Conservation (phyloP, 2,329 filamentous ascomycete species). For the Aspergillus sp. region DNA sequence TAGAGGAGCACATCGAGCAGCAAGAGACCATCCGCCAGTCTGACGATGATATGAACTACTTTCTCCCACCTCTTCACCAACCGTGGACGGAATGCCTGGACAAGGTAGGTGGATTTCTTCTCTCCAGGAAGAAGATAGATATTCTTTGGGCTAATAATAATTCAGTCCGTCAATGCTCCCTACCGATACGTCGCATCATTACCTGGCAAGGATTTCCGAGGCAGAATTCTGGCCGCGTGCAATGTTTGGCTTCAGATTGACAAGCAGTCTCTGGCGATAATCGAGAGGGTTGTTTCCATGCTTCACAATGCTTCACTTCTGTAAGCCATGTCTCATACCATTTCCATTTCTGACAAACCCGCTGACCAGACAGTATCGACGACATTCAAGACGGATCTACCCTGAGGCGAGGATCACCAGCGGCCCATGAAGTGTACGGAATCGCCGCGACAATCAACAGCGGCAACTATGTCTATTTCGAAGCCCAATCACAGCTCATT, state of each 20-base stretch:
- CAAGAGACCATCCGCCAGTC: not conserved
- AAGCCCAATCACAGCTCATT: slow-evolving; percentile 24
- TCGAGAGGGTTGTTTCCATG: not conserved
- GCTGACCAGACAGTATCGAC: not conserved
- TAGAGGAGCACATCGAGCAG: not conserved
- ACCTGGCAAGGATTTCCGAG: not conserved
- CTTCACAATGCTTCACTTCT: not conserved
- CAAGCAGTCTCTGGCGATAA: not conserved
- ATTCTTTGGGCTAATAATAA: not conserved
- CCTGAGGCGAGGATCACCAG: not conserved
- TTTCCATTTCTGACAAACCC: not conserved
- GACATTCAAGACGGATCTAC: not conserved
- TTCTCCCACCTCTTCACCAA: not conserved
- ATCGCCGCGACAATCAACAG: slow-evolving; percentile 30
- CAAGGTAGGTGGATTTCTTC: not conserved
- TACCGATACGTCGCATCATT: not conserved
- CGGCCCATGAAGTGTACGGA: not conserved
- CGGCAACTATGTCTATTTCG: slow-evolving; percentile 37
- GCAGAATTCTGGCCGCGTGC: not conserved
- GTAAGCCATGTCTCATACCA: not conserved
- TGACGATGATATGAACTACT: not conserved
- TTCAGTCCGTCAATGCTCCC: not conserved
- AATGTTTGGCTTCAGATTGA: slow-evolving; percentile 1
- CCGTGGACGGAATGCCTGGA: not conserved
- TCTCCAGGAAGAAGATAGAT: not conserved